Conservation (phyloP, 139 green algal genomes). For the Chara braunii region DNA sequence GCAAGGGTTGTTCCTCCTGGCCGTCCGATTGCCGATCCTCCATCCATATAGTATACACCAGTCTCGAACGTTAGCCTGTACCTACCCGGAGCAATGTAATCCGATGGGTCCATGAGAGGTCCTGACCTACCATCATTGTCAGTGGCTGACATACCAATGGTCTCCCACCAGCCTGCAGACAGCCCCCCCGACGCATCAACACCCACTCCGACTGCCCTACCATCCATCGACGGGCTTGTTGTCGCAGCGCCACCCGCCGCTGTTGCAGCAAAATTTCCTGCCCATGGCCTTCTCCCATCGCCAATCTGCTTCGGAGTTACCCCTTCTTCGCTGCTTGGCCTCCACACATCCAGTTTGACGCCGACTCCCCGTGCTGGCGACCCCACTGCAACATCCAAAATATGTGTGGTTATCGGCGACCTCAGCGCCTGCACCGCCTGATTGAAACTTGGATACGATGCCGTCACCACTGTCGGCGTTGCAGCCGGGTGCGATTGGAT, state of each 20-base stretch:
- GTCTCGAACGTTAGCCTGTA: conserved; percentile 80
- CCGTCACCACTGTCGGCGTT: neutral
- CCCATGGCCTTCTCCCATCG: too few species aligned
- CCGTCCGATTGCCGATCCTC: too few species aligned
- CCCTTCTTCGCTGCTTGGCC: too few species aligned
- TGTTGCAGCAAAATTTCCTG: too few species aligned
- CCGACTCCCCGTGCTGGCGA: conserved; percentile 64
- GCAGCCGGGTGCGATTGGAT: neutral
- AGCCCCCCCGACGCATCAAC: neutral
- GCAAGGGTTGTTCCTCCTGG: too few species aligned
- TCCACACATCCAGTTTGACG: conserved; percentile 58
- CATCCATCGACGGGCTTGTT: too few species aligned
- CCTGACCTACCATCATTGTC: conserved; percentile 65
- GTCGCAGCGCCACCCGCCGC: too few species aligned
- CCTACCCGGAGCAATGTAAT: conserved; percentile 51
- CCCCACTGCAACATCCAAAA: conserved; percentile 77
- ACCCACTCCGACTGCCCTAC: too few species aligned
- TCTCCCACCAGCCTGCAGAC: conserved; percentile 48
- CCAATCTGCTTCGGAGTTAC: too few species aligned
- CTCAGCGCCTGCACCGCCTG: neutral
- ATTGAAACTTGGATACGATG: neutral
- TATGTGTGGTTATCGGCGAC: conserved; percentile 89
- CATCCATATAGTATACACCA: conserved; percentile 55
- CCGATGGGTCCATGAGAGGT: conserved; percentile 46
- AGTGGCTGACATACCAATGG: conserved; percentile 47